Conservation (phyloP, 257 asterid species). For the Ilex aquifolium region DNA sequence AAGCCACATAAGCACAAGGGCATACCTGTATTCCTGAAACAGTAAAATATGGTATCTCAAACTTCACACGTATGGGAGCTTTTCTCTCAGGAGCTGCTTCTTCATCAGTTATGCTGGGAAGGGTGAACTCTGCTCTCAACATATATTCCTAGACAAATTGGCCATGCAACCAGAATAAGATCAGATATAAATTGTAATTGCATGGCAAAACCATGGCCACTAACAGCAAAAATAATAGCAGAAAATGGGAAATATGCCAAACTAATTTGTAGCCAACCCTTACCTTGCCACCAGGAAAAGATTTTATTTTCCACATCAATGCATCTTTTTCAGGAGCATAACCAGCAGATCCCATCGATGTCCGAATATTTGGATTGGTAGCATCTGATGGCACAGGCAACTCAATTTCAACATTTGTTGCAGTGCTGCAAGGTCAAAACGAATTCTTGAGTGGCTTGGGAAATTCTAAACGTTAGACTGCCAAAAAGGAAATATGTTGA, state of each 20-base stretch:
- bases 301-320: constrained; percentile 91
- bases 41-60: constrained; percentile 99
- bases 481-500: background rate
- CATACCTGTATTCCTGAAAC: constrained; percentile 98
- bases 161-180: background rate
- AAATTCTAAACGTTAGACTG: background rate
- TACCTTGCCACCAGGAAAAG: constrained; percentile 99
- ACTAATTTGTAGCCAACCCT: constrained; percentile 1
- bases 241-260: background rate
- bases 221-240: background rate
- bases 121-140: constrained; percentile 94
- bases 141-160: constrained; percentile 64
- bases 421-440: constrained; percentile 63
- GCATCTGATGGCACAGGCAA: constrained; percentile 95
- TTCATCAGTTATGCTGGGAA: constrained; percentile 91
- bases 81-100: constrained; percentile 87
- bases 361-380: constrained; percentile 90
- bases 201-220: too few species aligned
- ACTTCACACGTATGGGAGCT: constrained; percentile 95
- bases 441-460: constrained; percentile 13
- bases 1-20: background rate
- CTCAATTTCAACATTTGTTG: constrained; percentile 96
- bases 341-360: constrained; percentile 93
- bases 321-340: constrained; percentile 97
- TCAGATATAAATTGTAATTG: background rate